These are phyloP conservation scores for Colletotrichum sp. DNA, from an alignment of 2,329 filamentous ascomycete genomes.

Conservation along the genomic window DNA sequence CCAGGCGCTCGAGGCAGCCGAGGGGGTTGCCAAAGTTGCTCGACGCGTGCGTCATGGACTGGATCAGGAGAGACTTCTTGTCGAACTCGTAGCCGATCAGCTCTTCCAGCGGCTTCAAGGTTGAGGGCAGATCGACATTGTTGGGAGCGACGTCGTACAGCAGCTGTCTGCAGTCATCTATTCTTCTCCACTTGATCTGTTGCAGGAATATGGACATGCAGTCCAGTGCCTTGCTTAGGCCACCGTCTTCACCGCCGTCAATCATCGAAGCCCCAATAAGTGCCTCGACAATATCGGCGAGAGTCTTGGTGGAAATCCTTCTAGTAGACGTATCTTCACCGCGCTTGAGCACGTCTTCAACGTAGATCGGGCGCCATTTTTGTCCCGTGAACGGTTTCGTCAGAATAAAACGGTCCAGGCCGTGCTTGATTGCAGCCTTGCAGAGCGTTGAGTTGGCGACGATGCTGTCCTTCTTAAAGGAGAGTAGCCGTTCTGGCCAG, in stretches of 20 bases:
- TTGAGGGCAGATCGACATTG: slow-evolving; percentile 39
- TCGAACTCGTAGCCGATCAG: slow-evolving; percentile 76
- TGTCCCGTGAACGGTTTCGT: slow-evolving; percentile 68
- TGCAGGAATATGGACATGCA: slow-evolving; percentile 73
- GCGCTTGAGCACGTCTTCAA: slow-evolving; percentile 38
- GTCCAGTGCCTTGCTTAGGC: slow-evolving; percentile 63
- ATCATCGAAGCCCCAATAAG: slow-evolving; percentile 79
- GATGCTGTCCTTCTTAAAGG: slow-evolving; percentile 68
- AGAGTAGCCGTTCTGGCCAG: slow-evolving; percentile 81
- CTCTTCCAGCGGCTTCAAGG: slow-evolving; percentile 60
- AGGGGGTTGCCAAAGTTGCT: slow-evolving; percentile 48
- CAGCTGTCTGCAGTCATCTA: slow-evolving; percentile 42
- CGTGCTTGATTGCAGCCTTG: slow-evolving; percentile 64
- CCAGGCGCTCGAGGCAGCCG: slow-evolving; percentile 72
- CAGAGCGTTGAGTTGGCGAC: slow-evolving; percentile 80
- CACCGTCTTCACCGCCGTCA: slow-evolving; percentile 74
- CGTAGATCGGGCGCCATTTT: slow-evolving; percentile 75
- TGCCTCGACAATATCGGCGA: slow-evolving; percentile 89
- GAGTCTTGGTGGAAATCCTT: slow-evolving; percentile 73
- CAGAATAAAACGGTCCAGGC: slow-evolving; percentile 77
- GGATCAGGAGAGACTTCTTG: slow-evolving; percentile 71
- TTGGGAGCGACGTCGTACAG: slow-evolving; percentile 49
- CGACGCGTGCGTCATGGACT: slow-evolving; percentile 83
- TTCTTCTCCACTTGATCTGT: slow-evolving; percentile 59
- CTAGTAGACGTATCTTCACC: slow-evolving; percentile 3